Base-by-base conservation (phyloP, 2,329 filamentous ascomycete species). In the Colletotrichum sp. region DNA sequence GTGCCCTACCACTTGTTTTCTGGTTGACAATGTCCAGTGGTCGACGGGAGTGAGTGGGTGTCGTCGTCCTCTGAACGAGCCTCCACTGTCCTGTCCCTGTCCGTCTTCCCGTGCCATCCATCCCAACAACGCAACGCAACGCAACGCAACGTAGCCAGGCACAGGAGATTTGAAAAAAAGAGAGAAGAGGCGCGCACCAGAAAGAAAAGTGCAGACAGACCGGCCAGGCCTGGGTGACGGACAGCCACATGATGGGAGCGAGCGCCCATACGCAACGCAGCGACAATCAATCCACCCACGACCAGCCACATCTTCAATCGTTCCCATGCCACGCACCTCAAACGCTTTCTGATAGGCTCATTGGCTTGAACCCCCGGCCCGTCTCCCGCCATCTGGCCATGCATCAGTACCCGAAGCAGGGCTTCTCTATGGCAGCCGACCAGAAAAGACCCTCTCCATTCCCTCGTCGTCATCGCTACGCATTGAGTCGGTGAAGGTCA, bases 331-430 rank as follows among this genome's bases (percentile, higher is more conserved):
- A 18, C 32, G 58, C 58, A 32, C 13, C 32, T 8, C 30, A 24
- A 61, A 60, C 36, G 52, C 60, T 36, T 67, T 24, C 21, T 63
- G 63, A 75, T 64, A 18, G 69, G 69, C 38, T 58, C n/a, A 55
- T 26, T 66, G 43, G 58, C 24, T 24, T 32, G 15, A 26, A 18
- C 6, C 72, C 67, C 32, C 9, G 61, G 61, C 34, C 61, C 61
- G 34, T 48, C 38, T 55, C 65, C 65, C 67, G 67, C 72, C 72
- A 71, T 75, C 72, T 70, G 60, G 21, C 48, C 43, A 71, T 74
- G 72, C 72, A 67, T 75, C 69, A 57, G 36, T 75, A 75, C 72
- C 72, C 72, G 28, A 64, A 75, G n/a, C 64, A 63, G 38, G 30
- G 36, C 18, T 34, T 34, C 66, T 43, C 32, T 43, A 21, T 70